phyloP scores from a whole-genome alignment of 495 filamentous ascomycete genomes.

The Tuber brumale region DNA sequence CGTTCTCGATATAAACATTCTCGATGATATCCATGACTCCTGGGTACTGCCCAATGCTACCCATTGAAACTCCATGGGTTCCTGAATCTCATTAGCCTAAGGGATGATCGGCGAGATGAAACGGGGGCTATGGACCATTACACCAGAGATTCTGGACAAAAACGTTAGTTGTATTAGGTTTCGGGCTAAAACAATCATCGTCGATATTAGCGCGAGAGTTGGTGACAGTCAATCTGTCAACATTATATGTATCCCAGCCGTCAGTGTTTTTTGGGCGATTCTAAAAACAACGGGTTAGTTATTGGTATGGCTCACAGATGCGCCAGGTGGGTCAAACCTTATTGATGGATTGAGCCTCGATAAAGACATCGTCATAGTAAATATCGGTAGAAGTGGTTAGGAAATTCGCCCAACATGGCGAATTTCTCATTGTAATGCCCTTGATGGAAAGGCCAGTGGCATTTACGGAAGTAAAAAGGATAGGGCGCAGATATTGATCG shows the following conservation, averaged over 20 bases:
- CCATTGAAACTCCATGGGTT: slow-evolving; percentile 55
- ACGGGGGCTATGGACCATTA: slow-evolving; percentile 41
- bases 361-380: slow-evolving; percentile 50
- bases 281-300: slow-evolving; percentile 20
- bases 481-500: slow-evolving; percentile 52
- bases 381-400: slow-evolving; percentile 52
- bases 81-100: slow-evolving; percentile 12
- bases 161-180: slow-evolving; percentile 54
- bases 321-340: slow-evolving; percentile 32
- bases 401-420: slow-evolving; percentile 57
- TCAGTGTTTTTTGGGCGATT: slow-evolving; percentile 54
- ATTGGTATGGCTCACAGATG: neutral
- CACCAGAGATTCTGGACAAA: slow-evolving; percentile 55
- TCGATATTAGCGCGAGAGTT: slow-evolving; percentile 51
- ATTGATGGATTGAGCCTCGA: slow-evolving; percentile 53
- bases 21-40: slow-evolving; percentile 51
- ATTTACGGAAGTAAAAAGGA: slow-evolving; percentile 54
- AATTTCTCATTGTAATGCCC: slow-evolving; percentile 54
- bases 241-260: slow-evolving; percentile 53
- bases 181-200: slow-evolving; percentile 57
- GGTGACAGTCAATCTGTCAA: slow-evolving; percentile 48
- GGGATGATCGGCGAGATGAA: neutral
- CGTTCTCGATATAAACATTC: slow-evolving; percentile 53
- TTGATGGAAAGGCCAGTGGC: slow-evolving; percentile 52
- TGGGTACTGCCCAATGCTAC: slow-evolving; percentile 53